These are phyloP conservation scores for Tricholoma bakamatsutake DNA, from an alignment of 768 basidiomycete species.

Conservation along the genomic window DNA sequence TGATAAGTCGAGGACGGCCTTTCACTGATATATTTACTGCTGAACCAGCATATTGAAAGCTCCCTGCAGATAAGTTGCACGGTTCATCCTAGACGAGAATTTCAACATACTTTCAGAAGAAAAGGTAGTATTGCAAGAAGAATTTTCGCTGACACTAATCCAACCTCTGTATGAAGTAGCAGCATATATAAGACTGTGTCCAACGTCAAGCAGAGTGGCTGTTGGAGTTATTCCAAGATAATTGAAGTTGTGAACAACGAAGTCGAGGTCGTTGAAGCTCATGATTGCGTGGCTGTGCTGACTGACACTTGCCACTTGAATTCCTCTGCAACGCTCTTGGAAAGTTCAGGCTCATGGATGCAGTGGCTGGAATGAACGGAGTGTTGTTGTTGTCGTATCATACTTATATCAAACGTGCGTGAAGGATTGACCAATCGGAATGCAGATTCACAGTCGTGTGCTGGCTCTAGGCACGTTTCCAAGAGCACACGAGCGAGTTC, in stretches of 20 bases:
- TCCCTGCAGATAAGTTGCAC: background rate
- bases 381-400: background rate
- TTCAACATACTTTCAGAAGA: constrained; percentile 3
- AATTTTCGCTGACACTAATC: background rate
- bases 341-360: no score
- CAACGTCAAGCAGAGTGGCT: background rate
- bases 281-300: background rate
- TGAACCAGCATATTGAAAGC: constrained; percentile 7
- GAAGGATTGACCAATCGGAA: constrained; percentile 21
- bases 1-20: constrained; percentile 1
- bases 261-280: background rate
- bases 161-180: constrained; percentile 1
- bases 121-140: background rate
- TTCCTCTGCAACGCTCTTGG: no score
- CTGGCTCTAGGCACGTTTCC: constrained; percentile 24
- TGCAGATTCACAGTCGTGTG: constrained; percentile 24
- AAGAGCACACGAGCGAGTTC: constrained; percentile 24
- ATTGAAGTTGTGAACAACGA: constrained; percentile 8
- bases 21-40: background rate
- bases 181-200: constrained; percentile 1
- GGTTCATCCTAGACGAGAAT: background rate
- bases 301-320: background rate
- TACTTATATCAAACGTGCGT: constrained; percentile 28
- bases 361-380: background rate
- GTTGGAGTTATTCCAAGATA: background rate